A percentile compares a stretch with the other conserved stretches of the same genome.
These are phyloP conservation scores for Emydomyces testavorans DNA, from an alignment of 2,329 filamentous ascomycete species.

Conservation along the genomic window DNA sequence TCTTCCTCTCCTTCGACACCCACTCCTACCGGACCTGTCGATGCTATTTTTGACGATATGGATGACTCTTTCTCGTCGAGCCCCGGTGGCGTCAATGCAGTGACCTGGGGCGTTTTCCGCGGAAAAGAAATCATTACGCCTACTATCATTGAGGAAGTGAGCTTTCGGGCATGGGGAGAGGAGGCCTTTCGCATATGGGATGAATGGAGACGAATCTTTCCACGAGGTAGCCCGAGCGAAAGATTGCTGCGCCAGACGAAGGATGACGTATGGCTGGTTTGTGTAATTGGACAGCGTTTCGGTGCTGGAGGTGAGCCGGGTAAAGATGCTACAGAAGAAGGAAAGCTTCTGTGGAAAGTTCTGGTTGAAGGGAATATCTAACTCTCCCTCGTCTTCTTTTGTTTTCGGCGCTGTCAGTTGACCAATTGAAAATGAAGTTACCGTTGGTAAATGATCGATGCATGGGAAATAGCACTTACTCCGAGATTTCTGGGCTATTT, in stretches of 20 bases:
- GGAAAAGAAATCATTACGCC: slow-evolving; percentile 94
- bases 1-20: slow-evolving; percentile 32
- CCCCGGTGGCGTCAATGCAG: slow-evolving; percentile 64
- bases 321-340: slow-evolving; percentile 31
- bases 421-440: too few species aligned
- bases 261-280: slow-evolving; percentile 75
- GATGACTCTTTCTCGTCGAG: slow-evolving; percentile 19
- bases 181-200: slow-evolving; percentile 93
- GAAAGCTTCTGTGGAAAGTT: slow-evolving; percentile 32
- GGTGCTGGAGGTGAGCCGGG: slow-evolving; percentile 32
- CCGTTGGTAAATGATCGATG: too few species aligned
- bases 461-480: neutral
- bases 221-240: slow-evolving; percentile 58
- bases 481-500: neutral
- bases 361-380: slow-evolving; percentile 22
- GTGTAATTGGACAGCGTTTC: slow-evolving; percentile 44
- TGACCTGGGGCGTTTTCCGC: slow-evolving; percentile 93
- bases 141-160: slow-evolving; percentile 92
- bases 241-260: slow-evolving; percentile 57
- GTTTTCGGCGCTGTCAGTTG: too few species aligned
- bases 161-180: slow-evolving; percentile 85
- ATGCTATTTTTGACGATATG: slow-evolving; percentile 36
- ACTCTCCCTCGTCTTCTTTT: too few species aligned
- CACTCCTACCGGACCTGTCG: slow-evolving; percentile 17
- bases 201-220: slow-evolving; percentile 86